Evolutionary conservation across 1,139 yeast species (phyloP).

Genomic region (Hansenula lynferdii): DNA sequence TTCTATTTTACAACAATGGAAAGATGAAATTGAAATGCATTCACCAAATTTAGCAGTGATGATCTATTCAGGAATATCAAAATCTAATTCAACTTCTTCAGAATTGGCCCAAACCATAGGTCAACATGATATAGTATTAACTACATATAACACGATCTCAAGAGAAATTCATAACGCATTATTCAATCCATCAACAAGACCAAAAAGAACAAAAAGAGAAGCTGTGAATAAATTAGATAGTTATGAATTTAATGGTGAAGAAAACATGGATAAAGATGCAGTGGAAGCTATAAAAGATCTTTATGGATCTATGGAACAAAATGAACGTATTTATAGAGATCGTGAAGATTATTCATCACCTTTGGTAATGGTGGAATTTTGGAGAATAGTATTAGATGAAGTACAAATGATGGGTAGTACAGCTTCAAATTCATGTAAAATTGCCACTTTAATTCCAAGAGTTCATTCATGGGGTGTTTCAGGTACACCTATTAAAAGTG

Average conservation of each 20-base stretch:
- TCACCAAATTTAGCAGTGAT: slow-evolving; percentile 56
- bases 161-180: slow-evolving; percentile 78
- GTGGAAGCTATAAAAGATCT: slow-evolving; percentile 12
- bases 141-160: slow-evolving; percentile 68
- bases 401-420: slow-evolving; percentile 88
- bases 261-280: slow-evolving; percentile 15
- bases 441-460: slow-evolving; percentile 75
- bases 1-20: slow-evolving; percentile 82
- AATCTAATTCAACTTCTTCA: slow-evolving; percentile 36
- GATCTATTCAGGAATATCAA: slow-evolving; percentile 58
- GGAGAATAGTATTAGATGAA: slow-evolving; percentile 89
- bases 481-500: slow-evolving; percentile 82
- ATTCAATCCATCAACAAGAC: slow-evolving; percentile 45
- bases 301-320: slow-evolving; percentile 18
- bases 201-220: slow-evolving; percentile 38
- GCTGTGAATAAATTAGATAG: background rate
- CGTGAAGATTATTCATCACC: slow-evolving; percentile 69
- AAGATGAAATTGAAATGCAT: slow-evolving; percentile 58
- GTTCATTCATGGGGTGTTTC: slow-evolving; percentile 96
- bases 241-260: background rate
- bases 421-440: slow-evolving; percentile 70
- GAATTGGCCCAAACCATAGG: slow-evolving; percentile 31
- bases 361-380: slow-evolving; percentile 75
- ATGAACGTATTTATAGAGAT: slow-evolving; percentile 16
- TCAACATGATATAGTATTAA: slow-evolving; percentile 74